Evolutionary conservation across 441 rosid genomes (phyloP), one percentile per base, ranked within the genome.

Genomic region (Erodium trifolium): DNA sequence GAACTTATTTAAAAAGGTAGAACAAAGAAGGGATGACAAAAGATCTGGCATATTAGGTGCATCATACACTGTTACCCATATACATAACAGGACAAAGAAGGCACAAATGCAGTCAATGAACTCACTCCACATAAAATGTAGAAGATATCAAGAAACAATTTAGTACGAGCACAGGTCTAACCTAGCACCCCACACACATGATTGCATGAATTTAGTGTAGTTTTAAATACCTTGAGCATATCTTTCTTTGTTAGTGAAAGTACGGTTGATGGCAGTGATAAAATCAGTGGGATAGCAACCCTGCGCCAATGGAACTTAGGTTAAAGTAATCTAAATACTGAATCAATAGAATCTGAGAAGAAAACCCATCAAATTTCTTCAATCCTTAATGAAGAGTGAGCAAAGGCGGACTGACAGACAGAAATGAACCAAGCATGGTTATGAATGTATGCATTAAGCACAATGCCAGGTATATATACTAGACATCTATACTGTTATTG

Each of bases 221-320:
- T 68, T 3, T 10, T 70, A 60, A 74, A 71, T 49, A 94, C 99
- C 96, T 87, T 86, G 70, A 94, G 82, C 5, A 71, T 74, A 67
- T 88, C 94, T 69, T 82, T 80, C 78, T 85, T 88, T 13, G 91
- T 79, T 87, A 94, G 74, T 8, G 99, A 94, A 79, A 92, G 78
- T 68, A 90, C 91, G 0, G 92, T 82, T 53, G 87, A 86, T 67
- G 99, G 93, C 75, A 88, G 87, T 67, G 98, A 86, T 70, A 94
- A 70, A 76, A 91, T 88, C 73, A 93, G 80, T 3, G 99, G 97
- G 76, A 91, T 83, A 69, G 88, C 76, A 75, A 87, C 75, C 79
- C 99, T 93, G 87, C 79, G 82, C 45, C 64, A 73, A 59, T 29
- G 75, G 55, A 67, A 19, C 29, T n/a, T 57, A 57, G 63, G 63